Base-by-base conservation (phyloP, 805 yeast genomes). In the Candida cerambycidarum region DNA sequence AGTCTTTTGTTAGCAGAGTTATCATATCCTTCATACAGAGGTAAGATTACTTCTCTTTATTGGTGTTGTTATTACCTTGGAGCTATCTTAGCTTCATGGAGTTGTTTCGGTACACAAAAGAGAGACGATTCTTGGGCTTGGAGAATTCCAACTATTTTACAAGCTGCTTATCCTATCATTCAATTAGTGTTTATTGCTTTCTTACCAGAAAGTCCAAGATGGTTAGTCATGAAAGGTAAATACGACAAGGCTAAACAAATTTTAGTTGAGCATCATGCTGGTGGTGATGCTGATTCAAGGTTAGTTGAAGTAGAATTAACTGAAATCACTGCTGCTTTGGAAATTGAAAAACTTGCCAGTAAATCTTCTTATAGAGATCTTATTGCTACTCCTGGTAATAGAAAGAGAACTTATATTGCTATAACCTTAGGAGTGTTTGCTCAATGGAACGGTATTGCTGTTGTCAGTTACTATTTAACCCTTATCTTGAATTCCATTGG, bases 101-200 rank as follows among this genome's bases (percentile, higher is more conserved):
- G 71, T 7, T 54, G 60, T 29, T 50, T 54, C 12, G 52, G 51
- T 3, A 65, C 48, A 8, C 57, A 66, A 39, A 47, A 53, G 15
- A 46, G 65, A 13, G 10, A 3, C 14, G 51, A 50, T 30, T 38
- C 41, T 3, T 52, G 25, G 35, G 39, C 48, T 3, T 59, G 90
- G 89, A 56, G 79, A 54, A 58, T 76, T 38, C 80, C 80, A 4
- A 60, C 75, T 24, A 75, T 71, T 4, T 56, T 77, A 35, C 80
- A 76, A 48, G 65, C 75, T 17, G 52, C 75, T 29, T 78, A 77
- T 43, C 80, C 81, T 7, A 45, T 59, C 9, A 44, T 75, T 19
- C 63, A 78, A 49, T 61, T 67, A 13, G 37, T 54, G 2, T 65
- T 75, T 38, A 60, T 73, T 12, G 49, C 61, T 32, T 59, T 65